phyloP scores from a whole-genome alignment of 768 basidiomycete genomes.

The Termitomyces heimii region DNA sequence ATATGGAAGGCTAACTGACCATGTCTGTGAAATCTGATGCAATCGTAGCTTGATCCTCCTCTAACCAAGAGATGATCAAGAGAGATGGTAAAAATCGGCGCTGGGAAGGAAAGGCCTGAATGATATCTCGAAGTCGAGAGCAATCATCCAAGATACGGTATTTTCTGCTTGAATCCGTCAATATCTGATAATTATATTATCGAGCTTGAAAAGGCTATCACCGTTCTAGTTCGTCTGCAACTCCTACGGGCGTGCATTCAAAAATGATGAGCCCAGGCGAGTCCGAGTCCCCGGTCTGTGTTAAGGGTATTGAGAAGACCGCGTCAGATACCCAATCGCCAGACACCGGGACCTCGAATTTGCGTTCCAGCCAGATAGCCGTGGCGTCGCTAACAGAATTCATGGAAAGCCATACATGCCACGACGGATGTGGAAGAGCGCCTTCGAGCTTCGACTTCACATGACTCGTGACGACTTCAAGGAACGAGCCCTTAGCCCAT shows the following conservation, averaged over 20 bases:
- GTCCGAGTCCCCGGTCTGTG: slow-evolving; percentile 19
- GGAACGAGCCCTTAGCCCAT: slow-evolving; percentile 73
- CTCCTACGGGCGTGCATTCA: slow-evolving; percentile 64
- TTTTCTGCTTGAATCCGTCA: slow-evolving; percentile 36
- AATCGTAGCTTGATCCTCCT: slow-evolving; percentile 29
- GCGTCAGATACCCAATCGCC: slow-evolving; percentile 56
- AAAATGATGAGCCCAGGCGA: slow-evolving; percentile 71
- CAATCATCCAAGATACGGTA: slow-evolving; percentile 71
- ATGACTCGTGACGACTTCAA: slow-evolving; percentile 36
- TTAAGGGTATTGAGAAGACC: slow-evolving; percentile 56
- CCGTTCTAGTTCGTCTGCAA: slow-evolving; percentile 64
- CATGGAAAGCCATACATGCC: slow-evolving; percentile 70
- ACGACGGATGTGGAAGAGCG: slow-evolving; percentile 31
- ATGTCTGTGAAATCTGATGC: slow-evolving; percentile 51
- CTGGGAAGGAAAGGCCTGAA: slow-evolving; percentile 45
- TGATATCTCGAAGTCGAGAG: slow-evolving; percentile 58
- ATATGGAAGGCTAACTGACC: slow-evolving; percentile 32
- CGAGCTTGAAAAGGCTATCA: slow-evolving; percentile 17
- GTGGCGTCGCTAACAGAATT: slow-evolving; percentile 71
- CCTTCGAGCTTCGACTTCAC: slow-evolving; percentile 27
- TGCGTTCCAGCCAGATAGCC: slow-evolving; percentile 75
- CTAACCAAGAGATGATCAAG: slow-evolving; percentile 56
- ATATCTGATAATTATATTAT: slow-evolving; percentile 7
- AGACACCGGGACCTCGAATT: slow-evolving; percentile 64
- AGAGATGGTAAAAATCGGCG: slow-evolving; percentile 61